These are phyloP conservation scores for Nannizziopsis arthrosporioides DNA, from an alignment of 2,329 filamentous ascomycete species.

Conservation along the genomic window DNA sequence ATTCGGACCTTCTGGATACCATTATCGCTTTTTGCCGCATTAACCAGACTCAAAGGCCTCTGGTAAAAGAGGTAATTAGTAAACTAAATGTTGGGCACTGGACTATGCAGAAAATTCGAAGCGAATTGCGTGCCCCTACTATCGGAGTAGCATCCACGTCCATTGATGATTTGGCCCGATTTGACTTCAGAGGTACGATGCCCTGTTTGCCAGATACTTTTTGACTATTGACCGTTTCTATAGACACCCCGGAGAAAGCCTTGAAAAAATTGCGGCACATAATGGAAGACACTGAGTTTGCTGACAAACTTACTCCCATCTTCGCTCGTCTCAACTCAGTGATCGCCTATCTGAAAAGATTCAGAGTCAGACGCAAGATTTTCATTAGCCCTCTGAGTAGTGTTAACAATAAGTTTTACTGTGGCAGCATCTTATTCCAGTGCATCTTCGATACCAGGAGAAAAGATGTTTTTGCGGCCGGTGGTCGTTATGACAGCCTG, in stretches of 20 bases:
- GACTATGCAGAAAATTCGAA: constrained; percentile 72
- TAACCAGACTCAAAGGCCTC: constrained; percentile 52
- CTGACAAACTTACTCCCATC: constrained; percentile 42
- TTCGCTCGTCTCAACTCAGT: constrained; percentile 73
- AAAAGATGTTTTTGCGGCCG: constrained; percentile 76
- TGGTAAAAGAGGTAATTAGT: constrained; percentile 72
- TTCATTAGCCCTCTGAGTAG: constrained; percentile 78
- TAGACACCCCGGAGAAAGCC: constrained; percentile 57
- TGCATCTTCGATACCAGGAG: constrained; percentile 78
- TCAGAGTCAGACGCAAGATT: constrained; percentile 64
- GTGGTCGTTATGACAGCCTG: constrained; percentile 81
- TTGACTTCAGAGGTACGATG: constrained; percentile 66
- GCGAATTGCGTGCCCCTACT: constrained; percentile 66
- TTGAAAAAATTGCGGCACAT: constrained; percentile 50
- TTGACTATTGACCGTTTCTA: constrained; percentile 18
- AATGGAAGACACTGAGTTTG: constrained; percentile 43
- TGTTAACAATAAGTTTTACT: constrained; percentile 84
- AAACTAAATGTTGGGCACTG: constrained; percentile 72
- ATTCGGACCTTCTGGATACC: constrained; percentile 71
- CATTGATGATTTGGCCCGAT: constrained; percentile 76
- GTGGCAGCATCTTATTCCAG: constrained; percentile 75
- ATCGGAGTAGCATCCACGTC: constrained; percentile 80
- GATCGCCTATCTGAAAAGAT: constrained; percentile 60
- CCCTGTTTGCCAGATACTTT: background rate
- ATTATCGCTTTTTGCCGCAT: constrained; percentile 89